Base-by-base conservation (phyloP, 345 rosid species). In the Carallia brachiata region DNA sequence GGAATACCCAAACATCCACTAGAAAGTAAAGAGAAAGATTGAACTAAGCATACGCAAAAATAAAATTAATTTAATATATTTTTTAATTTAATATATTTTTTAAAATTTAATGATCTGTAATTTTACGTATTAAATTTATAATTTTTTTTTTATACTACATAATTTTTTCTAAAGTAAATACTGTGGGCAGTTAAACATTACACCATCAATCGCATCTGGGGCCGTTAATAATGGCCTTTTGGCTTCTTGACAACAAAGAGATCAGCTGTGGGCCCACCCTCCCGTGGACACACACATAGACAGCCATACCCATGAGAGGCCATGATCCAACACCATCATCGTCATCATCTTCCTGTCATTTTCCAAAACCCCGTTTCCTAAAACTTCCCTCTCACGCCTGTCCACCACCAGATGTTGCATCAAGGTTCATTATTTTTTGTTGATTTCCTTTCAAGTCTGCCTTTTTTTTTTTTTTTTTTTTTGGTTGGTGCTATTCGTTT, bases 281-380 rank as follows among this genome's bases (percentile, higher is more conserved):
- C 36, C 27, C 16, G 40, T 16, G 6, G 4, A 16, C 37, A 17
- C 5, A 55, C 17, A 3, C 17, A 5, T 7, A 2, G 19, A 18
- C 18, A 19, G 66, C 48, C 47, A 57, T 61, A 66, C 64, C 61
- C 23, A 23, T 23, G 61, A 55, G 63, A 63, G 62, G 39, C 62
- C 52, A 62, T 23, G 28, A 67, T 67, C 60, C 37, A 69, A 59
- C 74, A 54, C 56, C 66, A 70, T 67, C 69, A 58, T 74, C 79
- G 2, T 44, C 34, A 58, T 74, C 79, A 6, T 44, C 34, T 44
- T 37, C 39, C 64, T 70, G 76, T 75, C 81, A 70, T 75, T 80
- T 70, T 78, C 78, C 52, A 48, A 12, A 44, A 12, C 23, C 58
- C 50, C 28, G 12, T 32, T 15, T 52, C 70, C 61, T 28, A 39